phyloP scores from a whole-genome alignment of 1,284 basidiomycete genomes.

The Rhodotorula mucilaginosa region DNA sequence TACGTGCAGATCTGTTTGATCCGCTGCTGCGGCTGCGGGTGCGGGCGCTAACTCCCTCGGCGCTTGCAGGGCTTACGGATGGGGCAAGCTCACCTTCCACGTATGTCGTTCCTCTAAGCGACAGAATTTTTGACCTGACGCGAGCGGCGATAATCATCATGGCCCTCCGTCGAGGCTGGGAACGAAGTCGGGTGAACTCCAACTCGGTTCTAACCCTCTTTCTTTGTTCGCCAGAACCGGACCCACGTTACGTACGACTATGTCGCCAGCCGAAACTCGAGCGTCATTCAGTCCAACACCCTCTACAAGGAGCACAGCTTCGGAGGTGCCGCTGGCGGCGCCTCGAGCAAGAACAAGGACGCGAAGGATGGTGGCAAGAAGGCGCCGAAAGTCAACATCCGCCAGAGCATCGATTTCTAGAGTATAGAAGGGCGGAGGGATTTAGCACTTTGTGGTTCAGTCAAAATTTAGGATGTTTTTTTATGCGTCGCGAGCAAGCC shows the following conservation, averaged over 20 bases:
- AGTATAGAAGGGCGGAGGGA: no score
- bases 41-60: neutral
- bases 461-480: neutral
- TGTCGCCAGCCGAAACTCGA: conserved; percentile 22
- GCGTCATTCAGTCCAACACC: conserved; percentile 21
- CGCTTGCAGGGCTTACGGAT: conserved; percentile 11
- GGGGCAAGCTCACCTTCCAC: conserved; percentile 27
- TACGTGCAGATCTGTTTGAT: neutral
- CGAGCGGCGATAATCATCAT: no score
- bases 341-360: neutral
- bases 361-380: neutral
- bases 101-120: neutral
- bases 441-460: neutral
- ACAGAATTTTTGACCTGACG: no score
- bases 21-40: no score
- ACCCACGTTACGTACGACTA: conserved; percentile 26
- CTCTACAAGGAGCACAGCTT: conserved; percentile 29
- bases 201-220: neutral
- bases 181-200: no score
- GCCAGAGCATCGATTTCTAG: neutral
- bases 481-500: no score
- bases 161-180: no score
- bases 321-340: no score
- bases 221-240: neutral
- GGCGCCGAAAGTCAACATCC: neutral